Conservation (phyloP, 2,329 filamentous ascomycete genomes). For the Colletotrichum phormii region DNA sequence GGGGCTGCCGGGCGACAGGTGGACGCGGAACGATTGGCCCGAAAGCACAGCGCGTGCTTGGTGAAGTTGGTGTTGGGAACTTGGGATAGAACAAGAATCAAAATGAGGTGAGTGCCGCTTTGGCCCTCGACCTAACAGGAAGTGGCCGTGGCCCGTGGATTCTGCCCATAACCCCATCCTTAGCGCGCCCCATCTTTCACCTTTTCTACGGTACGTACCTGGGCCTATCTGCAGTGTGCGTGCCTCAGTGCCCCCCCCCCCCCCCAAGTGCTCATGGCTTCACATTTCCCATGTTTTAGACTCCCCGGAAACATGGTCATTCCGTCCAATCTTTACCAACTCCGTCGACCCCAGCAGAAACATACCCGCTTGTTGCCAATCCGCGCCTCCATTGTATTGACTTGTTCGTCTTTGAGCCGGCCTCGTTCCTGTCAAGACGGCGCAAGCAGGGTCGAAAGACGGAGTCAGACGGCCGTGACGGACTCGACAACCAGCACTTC, state of each 20-base stretch:
- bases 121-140: not conserved
- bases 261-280: not conserved
- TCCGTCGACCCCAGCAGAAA: slow-evolving; percentile 1
- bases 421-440: not conserved
- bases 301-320: slow-evolving; percentile 22
- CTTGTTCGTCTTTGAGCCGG: not conserved
- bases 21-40: slow-evolving; percentile 4
- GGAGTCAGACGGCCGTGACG: not conserved
- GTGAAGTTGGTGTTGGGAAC: not conserved
- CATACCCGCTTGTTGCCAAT: not conserved
- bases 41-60: not conserved
- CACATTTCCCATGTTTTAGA: slow-evolving; percentile 8
- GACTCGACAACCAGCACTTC: not conserved
- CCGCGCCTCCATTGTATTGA: not conserved
- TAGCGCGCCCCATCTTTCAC: not conserved
- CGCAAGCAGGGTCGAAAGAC: slow-evolving; percentile 13
- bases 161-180: not conserved
- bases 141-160: not conserved
- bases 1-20: not conserved
- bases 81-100: not conserved
- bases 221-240: not conserved
- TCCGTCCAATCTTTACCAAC: slow-evolving; percentile 9
- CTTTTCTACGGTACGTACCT: slow-evolving; percentile 8
- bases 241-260: too few species aligned
- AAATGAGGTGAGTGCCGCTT: slow-evolving; percentile 12